Percentiles rank a stretch among this genome's conserved stretches.
phyloP scores from a whole-genome alignment of 1,284 basidiomycete genomes.

The Cutaneotrichosporon sp. region DNA sequence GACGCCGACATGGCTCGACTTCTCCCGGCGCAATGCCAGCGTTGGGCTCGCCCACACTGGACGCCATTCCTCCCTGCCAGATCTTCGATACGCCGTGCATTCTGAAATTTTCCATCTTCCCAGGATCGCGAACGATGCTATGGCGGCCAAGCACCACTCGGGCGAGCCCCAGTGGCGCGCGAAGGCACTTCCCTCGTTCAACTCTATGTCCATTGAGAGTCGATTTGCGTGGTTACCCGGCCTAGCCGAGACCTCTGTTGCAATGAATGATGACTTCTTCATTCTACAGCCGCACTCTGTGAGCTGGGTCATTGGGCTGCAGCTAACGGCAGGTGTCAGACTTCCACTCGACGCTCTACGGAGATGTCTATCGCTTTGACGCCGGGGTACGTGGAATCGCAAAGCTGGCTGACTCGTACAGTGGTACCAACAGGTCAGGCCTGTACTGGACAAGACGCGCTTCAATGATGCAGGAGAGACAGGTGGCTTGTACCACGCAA shows the following conservation, averaged over 20 bases:
- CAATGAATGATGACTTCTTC: slow-evolving; percentile 46
- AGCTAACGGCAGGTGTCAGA: slow-evolving; percentile 28
- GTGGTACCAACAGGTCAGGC: slow-evolving; percentile 37
- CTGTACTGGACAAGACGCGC: slow-evolving; percentile 26
- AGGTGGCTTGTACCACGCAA: slow-evolving; percentile 44
- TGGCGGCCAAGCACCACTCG: too few relatives aligned
- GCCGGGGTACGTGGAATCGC: not conserved
- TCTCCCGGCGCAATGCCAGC: slow-evolving; percentile 10
- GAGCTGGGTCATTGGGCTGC: not conserved
- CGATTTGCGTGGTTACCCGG: slow-evolving; percentile 42
- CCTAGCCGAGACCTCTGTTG: slow-evolving; percentile 34
- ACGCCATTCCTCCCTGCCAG: slow-evolving; percentile 17
- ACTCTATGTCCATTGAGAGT: slow-evolving; percentile 46
- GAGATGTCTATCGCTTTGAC: too few relatives aligned
- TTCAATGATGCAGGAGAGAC: slow-evolving; percentile 40
- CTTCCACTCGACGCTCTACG: slow-evolving; percentile 43
- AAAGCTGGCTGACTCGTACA: slow-evolving; percentile 4
- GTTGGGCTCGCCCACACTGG: too few relatives aligned
- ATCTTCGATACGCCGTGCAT: slow-evolving; percentile 36
- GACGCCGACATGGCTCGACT: slow-evolving; percentile 42
- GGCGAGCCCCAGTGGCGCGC: slow-evolving; percentile 30
- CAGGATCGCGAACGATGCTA: slow-evolving; percentile 18
- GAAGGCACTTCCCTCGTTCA: slow-evolving; percentile 42
- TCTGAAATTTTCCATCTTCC: slow-evolving; percentile 44
- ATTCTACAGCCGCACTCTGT: slow-evolving; percentile 3